These are phyloP conservation scores for Coccomyxa sp. DNA, from an alignment of 139 green algal species.

Conservation along the genomic window DNA sequence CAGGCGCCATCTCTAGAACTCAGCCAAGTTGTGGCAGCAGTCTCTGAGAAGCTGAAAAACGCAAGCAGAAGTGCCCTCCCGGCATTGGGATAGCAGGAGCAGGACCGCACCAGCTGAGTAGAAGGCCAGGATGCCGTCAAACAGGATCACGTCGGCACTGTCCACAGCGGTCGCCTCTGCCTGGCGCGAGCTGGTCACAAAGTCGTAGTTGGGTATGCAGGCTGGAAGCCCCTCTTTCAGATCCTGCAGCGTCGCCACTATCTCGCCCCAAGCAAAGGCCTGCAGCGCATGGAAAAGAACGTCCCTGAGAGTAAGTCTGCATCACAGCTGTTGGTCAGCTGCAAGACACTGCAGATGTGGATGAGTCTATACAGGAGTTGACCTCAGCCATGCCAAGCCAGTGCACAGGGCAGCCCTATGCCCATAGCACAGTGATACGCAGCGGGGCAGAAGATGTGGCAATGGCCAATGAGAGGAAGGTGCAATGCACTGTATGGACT, in stretches of 20 bases:
- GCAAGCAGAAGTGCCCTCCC: neutral
- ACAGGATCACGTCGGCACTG: slow-evolving; percentile 34
- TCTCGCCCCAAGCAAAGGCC: slow-evolving; percentile 44
- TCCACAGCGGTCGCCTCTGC: slow-evolving; percentile 6
- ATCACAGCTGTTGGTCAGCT: neutral
- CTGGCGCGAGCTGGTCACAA: slow-evolving; percentile 29
- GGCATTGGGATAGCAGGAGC: too few species aligned
- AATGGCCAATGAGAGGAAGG: too few species aligned
- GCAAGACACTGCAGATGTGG: neutral
- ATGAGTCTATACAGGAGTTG: neutral
- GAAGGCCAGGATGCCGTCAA: slow-evolving; percentile 45
- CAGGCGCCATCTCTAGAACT: neutral
- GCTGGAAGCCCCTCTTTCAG: slow-evolving; percentile 22
- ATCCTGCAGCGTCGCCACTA: slow-evolving; percentile 20
- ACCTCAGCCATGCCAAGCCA: neutral
- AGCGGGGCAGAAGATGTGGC: too few species aligned
- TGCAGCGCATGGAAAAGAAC: too few species aligned
- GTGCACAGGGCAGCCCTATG: too few species aligned
- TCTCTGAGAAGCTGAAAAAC: neutral
- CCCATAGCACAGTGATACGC: neutral
- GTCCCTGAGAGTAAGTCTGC: too few species aligned
- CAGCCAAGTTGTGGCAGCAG: neutral
- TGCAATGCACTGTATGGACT: too few species aligned
- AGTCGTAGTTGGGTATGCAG: slow-evolving; percentile 46
- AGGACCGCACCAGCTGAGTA: slow-evolving; percentile 16